Percentiles rank a stretch among this genome's conserved stretches.
Evolutionary conservation across 441 rosid species (phyloP).

Genomic region (Erysimum cheiri): DNA sequence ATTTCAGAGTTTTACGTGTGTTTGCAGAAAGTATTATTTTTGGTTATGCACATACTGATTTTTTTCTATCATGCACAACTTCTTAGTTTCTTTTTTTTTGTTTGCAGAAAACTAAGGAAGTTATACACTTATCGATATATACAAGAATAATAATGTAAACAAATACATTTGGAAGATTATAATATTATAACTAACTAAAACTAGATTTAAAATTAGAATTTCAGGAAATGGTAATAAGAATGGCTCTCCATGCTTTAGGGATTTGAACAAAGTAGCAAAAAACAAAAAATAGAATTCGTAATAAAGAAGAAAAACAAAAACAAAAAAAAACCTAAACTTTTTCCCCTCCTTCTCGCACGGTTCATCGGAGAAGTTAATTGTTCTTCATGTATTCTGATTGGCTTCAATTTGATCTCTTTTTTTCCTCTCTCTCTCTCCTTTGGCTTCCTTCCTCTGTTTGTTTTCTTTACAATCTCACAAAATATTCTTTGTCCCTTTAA

Average conservation of each 20-base stretch:
- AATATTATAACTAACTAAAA: slow-evolving; percentile 12
- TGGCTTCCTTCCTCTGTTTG: slow-evolving; percentile 21
- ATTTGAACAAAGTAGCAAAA: slow-evolving; percentile 31
- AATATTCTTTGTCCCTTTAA: slow-evolving; percentile 9
- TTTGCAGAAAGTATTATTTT: too few species aligned
- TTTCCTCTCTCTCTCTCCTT: slow-evolving; percentile 10
- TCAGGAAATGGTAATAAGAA: slow-evolving; percentile 19
- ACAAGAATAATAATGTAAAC: neutral
- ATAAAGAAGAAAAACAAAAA: neutral
- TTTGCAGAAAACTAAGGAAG: too few species aligned
- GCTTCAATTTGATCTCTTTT: slow-evolving; percentile 26
- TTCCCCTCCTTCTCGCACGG: slow-evolving; percentile 34
- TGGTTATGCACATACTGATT: too few species aligned
- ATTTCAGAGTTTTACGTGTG: too few species aligned
- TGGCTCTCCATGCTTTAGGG: slow-evolving; percentile 45
- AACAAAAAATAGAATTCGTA: slow-evolving; percentile 32
- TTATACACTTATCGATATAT: too few species aligned
- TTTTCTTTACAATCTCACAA: slow-evolving; percentile 33
- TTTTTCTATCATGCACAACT: too few species aligned
- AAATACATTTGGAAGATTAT: neutral
- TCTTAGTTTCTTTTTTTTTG: too few species aligned
- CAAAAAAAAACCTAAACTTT: neutral
- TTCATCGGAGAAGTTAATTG: slow-evolving; percentile 33
- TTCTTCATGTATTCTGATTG: slow-evolving; percentile 34
- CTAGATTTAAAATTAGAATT: slow-evolving; percentile 26